Evolutionary conservation across 1,139 yeast genomes (phyloP).

Genomic region (Lodderomyces elongisporus): DNA sequence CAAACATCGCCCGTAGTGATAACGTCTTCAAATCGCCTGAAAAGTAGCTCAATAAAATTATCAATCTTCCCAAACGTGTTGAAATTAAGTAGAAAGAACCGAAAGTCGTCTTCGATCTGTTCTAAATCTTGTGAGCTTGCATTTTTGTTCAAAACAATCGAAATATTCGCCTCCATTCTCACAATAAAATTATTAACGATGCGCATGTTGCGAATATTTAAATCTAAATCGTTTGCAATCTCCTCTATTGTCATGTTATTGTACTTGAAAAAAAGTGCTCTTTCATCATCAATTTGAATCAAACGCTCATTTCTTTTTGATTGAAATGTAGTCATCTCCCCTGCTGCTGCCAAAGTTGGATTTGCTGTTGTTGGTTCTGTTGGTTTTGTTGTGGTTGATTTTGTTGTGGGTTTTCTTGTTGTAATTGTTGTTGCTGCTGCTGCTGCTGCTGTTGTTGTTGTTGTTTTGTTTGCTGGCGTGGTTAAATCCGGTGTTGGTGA

Average conservation of each 20-base stretch:
- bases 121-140: conserved; percentile 4
- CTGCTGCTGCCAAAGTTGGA: not conserved
- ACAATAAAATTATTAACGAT: conserved; percentile 12
- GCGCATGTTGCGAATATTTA: conserved; percentile 10
- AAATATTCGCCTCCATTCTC: conserved; percentile 16
- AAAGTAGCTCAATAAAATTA: conserved; percentile 24
- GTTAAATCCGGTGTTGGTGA: too few species aligned
- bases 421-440: not conserved
- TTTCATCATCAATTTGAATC: not conserved
- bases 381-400: too few species aligned
- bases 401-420: conserved; percentile 3
- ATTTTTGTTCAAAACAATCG: conserved; percentile 7
- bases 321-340: too few species aligned
- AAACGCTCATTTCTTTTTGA: not conserved
- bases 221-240: conserved; percentile 17
- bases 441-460: not conserved
- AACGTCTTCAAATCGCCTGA: conserved; percentile 23
- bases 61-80: conserved; percentile 31
- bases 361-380: conserved; percentile 1
- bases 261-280: conserved; percentile 13
- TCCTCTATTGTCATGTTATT: conserved; percentile 10
- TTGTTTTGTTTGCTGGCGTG: too few species aligned
- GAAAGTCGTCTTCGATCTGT: conserved; percentile 16
- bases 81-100: conserved; percentile 24
- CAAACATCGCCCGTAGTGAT: conserved; percentile 19